Conservation (phyloP, 1,284 basidiomycete genomes). For the Sporisorium reilianum region DNA sequence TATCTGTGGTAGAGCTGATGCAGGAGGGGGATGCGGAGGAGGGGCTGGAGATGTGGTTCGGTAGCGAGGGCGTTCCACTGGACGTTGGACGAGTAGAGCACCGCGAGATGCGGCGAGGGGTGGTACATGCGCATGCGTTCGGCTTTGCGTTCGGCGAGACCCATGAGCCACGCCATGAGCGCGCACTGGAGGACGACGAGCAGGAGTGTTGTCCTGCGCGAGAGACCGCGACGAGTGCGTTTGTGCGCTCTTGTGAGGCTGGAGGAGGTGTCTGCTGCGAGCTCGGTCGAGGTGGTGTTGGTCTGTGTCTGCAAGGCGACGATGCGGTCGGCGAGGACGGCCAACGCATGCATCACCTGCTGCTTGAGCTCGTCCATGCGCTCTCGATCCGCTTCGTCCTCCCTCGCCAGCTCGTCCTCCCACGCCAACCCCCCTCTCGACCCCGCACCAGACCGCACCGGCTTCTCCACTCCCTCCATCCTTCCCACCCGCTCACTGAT, state of each 20-base stretch:
- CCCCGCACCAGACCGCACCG: background rate
- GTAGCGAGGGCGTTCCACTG: constrained; percentile 20
- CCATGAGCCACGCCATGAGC: constrained; percentile 21
- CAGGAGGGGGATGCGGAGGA: constrained; percentile 22
- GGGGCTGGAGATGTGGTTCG: constrained; percentile 22
- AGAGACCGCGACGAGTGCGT: background rate
- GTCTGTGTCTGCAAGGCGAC: constrained; percentile 3
- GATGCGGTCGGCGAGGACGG: constrained; percentile 26
- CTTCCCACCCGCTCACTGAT: background rate
- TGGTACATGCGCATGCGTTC: constrained; percentile 28
- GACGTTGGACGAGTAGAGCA: constrained; percentile 3
- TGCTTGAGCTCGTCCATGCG: constrained; percentile 14
- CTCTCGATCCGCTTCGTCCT: constrained; percentile 8
- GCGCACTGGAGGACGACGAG: constrained; percentile 18
- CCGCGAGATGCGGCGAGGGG: background rate
- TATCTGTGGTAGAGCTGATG: background rate
- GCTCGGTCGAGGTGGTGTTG: background rate
- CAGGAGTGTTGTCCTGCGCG: background rate
- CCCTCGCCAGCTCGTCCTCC: background rate
- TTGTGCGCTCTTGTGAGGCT: background rate
- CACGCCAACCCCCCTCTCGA: background rate
- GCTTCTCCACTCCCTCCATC: background rate
- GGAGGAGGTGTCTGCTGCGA: too few relatives aligned
- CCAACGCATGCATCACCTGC: constrained; percentile 26
- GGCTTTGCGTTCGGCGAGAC: constrained; percentile 27